Evolutionary conservation across 2,329 filamentous ascomycete species (phyloP).

Genomic region (Blastomyces silverae): DNA sequence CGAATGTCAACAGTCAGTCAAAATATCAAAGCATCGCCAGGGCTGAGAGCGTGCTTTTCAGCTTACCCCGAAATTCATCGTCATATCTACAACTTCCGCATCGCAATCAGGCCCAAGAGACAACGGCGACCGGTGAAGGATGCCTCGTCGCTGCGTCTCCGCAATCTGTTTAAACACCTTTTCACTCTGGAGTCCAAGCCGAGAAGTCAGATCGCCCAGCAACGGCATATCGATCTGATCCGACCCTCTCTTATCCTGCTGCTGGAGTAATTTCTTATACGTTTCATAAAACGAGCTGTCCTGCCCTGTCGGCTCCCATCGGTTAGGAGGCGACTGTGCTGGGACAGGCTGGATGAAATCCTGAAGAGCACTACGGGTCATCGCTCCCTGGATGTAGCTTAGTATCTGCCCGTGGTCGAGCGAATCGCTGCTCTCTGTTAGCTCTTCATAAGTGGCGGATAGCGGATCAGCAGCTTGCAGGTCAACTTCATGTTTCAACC

Average conservation of each 20-base stretch:
- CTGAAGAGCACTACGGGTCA: conserved; percentile 59
- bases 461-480: conserved; percentile 60
- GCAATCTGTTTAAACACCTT: conserved; percentile 61
- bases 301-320: conserved; percentile 37
- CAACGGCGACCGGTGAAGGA: conserved; percentile 56
- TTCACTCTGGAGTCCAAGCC: conserved; percentile 53
- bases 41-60: background rate
- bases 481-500: conserved; percentile 79
- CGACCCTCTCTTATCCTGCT: conserved; percentile 46
- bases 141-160: conserved; percentile 60
- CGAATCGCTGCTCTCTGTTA: conserved; percentile 67
- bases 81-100: conserved; percentile 47
- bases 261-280: conserved; percentile 47
- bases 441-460: conserved; percentile 57
- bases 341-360: conserved; percentile 47
- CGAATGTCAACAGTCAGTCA: background rate
- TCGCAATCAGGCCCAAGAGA: conserved; percentile 41
- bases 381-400: conserved; percentile 66
- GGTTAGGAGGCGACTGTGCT: conserved; percentile 38
- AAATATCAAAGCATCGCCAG: background rate
- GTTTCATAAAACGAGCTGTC: conserved; percentile 40
- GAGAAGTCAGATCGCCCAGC: conserved; percentile 57
- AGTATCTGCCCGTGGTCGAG: conserved; percentile 68
- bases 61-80: conserved; percentile 49
- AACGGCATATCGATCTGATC: conserved; percentile 50